Percentiles rank a stretch among this genome's conserved stretches.
phyloP scores from a whole-genome alignment of 345 rosid species.

The Camelina neglecta region DNA sequence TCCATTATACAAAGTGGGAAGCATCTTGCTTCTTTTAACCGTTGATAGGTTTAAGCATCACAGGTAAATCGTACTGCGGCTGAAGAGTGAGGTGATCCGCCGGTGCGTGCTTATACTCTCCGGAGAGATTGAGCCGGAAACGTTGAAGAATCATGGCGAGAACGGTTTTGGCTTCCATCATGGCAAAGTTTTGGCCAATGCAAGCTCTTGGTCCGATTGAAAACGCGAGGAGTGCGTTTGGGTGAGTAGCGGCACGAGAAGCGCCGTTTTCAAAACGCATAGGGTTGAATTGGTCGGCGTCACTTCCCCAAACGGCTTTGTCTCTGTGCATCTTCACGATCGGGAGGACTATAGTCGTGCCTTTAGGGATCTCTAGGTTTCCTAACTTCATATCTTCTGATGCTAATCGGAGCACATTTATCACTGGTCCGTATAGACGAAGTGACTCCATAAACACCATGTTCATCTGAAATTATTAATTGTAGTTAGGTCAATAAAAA shows the following conservation, averaged over 20 bases:
- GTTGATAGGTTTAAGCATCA: slow-evolving; percentile 42
- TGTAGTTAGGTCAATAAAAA: neutral
- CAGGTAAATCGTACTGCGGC: slow-evolving; percentile 52
- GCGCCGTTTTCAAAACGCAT: slow-evolving; percentile 50
- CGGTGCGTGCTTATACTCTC: slow-evolving; percentile 55
- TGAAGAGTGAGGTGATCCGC: slow-evolving; percentile 40
- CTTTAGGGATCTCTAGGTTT: slow-evolving; percentile 56
- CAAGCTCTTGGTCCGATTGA: slow-evolving; percentile 65
- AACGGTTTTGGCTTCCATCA: slow-evolving; percentile 50
- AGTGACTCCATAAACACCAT: slow-evolving; percentile 66
- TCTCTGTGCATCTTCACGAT: slow-evolving; percentile 49
- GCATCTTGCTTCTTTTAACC: neutral
- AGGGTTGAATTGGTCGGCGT: slow-evolving; percentile 65
- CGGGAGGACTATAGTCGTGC: slow-evolving; percentile 36
- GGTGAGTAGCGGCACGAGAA: slow-evolving; percentile 52
- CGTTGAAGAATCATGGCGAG: slow-evolving; percentile 53
- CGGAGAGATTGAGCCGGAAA: slow-evolving; percentile 46
- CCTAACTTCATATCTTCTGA: slow-evolving; percentile 53
- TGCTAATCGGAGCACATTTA: slow-evolving; percentile 45
- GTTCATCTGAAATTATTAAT: slow-evolving; percentile 46
- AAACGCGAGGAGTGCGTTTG: slow-evolving; percentile 58
- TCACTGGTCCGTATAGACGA: slow-evolving; percentile 62
- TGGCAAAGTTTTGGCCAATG: slow-evolving; percentile 60
- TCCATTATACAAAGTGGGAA: slow-evolving; percentile 1
- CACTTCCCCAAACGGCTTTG: slow-evolving; percentile 64